These are phyloP conservation scores for Eleusine coracana DNA, from an alignment of 176 grass and related monocot genomes.

Conservation along the genomic window DNA sequence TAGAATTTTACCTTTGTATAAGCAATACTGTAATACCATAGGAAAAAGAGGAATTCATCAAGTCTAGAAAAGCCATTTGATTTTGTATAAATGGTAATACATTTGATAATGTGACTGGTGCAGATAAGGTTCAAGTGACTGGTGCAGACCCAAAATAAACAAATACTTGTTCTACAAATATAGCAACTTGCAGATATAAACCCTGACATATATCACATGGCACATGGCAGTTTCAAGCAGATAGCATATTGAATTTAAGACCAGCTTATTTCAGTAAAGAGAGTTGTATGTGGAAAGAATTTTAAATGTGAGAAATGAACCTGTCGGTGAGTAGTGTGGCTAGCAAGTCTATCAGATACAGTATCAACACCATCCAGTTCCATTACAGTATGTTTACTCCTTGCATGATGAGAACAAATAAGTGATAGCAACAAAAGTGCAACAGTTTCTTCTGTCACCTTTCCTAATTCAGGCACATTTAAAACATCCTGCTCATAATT, in stretches of 20 bases:
- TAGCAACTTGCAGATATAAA: background rate
- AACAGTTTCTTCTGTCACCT: conserved; percentile 72
- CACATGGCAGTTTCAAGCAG: conserved; percentile 17
- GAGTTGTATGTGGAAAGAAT: conserved; percentile 18
- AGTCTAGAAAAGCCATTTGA: background rate
- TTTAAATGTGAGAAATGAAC: conserved; percentile 51
- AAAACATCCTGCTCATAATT: conserved; percentile 64
- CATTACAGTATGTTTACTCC: conserved; percentile 72
- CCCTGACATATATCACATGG: background rate
- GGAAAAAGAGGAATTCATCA: background rate
- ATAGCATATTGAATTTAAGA: conserved; percentile 38
- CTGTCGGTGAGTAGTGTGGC: conserved; percentile 60
- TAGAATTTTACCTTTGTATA: conserved; percentile 16
- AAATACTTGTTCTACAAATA: background rate
- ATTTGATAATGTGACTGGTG: background rate
- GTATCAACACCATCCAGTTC: conserved; percentile 73
- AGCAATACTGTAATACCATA: background rate
- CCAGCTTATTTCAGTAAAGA: conserved; percentile 29
- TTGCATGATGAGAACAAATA: conserved; percentile 72
- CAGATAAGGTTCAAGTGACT: conserved; percentile 10
- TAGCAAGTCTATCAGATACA: conserved; percentile 83
- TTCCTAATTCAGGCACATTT: conserved; percentile 57
- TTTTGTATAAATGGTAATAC: conserved; percentile 1
- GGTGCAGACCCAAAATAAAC: background rate
- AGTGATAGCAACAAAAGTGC: conserved; percentile 80